These are phyloP conservation scores for Royoungia palumana DNA, from an alignment of 768 basidiomycete species.

Conservation along the genomic window DNA sequence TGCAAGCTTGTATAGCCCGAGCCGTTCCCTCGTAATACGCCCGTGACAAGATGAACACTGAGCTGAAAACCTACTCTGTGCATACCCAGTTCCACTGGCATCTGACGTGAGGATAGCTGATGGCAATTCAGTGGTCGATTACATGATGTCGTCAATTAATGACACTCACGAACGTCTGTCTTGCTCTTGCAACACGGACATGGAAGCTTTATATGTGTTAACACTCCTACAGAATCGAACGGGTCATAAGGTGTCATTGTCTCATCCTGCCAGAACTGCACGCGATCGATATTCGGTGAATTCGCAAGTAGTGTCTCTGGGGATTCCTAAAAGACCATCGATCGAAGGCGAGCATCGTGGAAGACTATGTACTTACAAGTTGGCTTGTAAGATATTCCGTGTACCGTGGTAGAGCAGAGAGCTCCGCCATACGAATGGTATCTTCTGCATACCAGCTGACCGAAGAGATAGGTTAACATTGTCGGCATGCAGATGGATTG, in stretches of 20 bases:
- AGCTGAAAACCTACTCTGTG: conserved; percentile 39
- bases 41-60: conserved; percentile 36
- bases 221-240: conserved; percentile 22
- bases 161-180: conserved; percentile 21
- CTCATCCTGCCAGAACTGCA: background rate
- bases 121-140: background rate
- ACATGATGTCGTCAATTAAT: background rate
- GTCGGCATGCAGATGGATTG: background rate
- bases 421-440: background rate
- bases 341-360: background rate
- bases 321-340: background rate
- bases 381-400: conserved; percentile 8
- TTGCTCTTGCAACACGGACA: conserved; percentile 30
- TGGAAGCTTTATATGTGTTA: conserved; percentile 17
- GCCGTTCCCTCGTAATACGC: conserved; percentile 37
- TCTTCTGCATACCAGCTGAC: conserved; percentile 22
- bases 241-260: conserved; percentile 15
- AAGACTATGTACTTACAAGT: conserved; percentile 7
- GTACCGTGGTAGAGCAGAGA: conserved; percentile 8
- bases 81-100: conserved; percentile 47
- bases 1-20: conserved; percentile 40
- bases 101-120: conserved; percentile 37
- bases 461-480: background rate
- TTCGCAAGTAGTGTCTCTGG: conserved; percentile 5
- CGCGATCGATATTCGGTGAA: conserved; percentile 1